Conservation (phyloP, 1,284 basidiomycete genomes). For the Naganishia liquefaciens region DNA sequence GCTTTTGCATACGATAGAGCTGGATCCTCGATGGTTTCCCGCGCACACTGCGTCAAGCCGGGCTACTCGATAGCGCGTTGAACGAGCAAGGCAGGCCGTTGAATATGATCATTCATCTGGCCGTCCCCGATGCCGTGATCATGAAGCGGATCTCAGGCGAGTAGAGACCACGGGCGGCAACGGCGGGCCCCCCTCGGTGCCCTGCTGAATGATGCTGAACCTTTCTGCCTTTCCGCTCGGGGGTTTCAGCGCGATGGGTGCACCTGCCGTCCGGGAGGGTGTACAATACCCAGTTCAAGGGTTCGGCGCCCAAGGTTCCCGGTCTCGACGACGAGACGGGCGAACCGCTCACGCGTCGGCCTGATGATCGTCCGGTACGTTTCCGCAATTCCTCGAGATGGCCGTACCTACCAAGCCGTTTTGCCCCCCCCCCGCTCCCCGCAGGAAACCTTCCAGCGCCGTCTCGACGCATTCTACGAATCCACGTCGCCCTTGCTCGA, state of each 20-base stretch:
- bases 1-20: constrained; percentile 38
- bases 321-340: constrained; percentile 92
- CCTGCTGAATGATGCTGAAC: background rate
- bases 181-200: too few species aligned
- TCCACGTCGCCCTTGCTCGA: constrained; percentile 81
- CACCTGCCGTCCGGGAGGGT: constrained; percentile 90
- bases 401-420: too few species aligned
- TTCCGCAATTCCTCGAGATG: too few species aligned
- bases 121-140: constrained; percentile 88
- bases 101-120: constrained; percentile 84
- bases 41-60: constrained; percentile 84
- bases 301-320: constrained; percentile 70
- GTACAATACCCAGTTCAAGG: constrained; percentile 87
- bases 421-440: background rate
- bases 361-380: constrained; percentile 89
- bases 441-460: constrained; percentile 78
- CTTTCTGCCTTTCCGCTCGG: constrained; percentile 1
- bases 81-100: constrained; percentile 58
- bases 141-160: constrained; percentile 75
- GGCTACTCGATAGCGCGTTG: constrained; percentile 67
- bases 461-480: constrained; percentile 79
- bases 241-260: constrained; percentile 78
- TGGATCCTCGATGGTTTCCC: constrained; percentile 98
- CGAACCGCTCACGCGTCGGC: constrained; percentile 81
- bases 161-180: too few species aligned